Evolutionary conservation across 2,329 filamentous ascomycete genomes (phyloP).

Genomic region (Colletotrichum kahawae): DNA sequence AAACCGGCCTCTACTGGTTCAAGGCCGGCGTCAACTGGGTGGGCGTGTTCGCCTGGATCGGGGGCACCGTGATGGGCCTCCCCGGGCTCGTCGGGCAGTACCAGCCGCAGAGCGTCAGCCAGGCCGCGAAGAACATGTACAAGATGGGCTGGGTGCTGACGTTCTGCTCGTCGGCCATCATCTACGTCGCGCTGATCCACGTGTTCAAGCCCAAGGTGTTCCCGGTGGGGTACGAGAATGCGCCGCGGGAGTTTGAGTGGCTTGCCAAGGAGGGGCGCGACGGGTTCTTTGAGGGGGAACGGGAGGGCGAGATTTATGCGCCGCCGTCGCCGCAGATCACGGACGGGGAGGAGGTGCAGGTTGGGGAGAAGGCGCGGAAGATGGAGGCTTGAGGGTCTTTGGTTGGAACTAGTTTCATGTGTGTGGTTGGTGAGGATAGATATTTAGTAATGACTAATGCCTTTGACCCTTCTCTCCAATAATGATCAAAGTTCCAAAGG

Average conservation of each 20-base stretch:
- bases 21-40: slow-evolving; percentile 35
- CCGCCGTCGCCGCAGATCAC: slow-evolving; percentile 9
- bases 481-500: background rate
- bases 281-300: slow-evolving; percentile 29
- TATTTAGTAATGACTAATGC: background rate
- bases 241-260: slow-evolving; percentile 25
- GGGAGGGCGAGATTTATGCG: slow-evolving; percentile 17
- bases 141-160: slow-evolving; percentile 35
- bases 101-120: slow-evolving; percentile 27
- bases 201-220: slow-evolving; percentile 28
- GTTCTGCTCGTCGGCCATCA: slow-evolving; percentile 27
- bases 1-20: slow-evolving; percentile 35
- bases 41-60: slow-evolving; percentile 28
- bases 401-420: fast-evolving
- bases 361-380: slow-evolving; percentile 7
- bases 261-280: slow-evolving; percentile 28
- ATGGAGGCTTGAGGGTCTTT: background rate
- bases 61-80: slow-evolving; percentile 28
- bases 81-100: slow-evolving; percentile 32
- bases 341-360: background rate
- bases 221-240: slow-evolving; percentile 24
- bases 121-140: slow-evolving; percentile 32
- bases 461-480: fast-evolving
- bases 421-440: background rate
- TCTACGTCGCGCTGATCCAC: slow-evolving; percentile 26